Percentiles rank a stretch among this genome's conserved stretches.
Conservation (phyloP, 2,329 filamentous ascomycete genomes). For the Nectriaceae sp. region DNA sequence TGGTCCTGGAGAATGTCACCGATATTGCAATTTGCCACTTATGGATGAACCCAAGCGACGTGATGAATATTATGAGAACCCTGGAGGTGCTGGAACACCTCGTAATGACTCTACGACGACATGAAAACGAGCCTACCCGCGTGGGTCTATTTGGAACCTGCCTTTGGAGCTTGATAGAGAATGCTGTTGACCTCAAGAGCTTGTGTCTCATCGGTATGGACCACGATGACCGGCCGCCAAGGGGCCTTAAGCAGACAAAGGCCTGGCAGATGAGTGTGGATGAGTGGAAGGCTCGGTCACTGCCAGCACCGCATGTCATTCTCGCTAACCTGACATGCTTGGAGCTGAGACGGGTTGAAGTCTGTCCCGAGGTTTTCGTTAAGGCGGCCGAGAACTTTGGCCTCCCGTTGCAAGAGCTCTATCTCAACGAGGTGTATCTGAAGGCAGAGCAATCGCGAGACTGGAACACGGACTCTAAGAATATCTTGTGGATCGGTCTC, state of each 20-base stretch:
- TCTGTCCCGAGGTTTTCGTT: slow-evolving; percentile 39
- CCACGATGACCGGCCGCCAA: slow-evolving; percentile 39
- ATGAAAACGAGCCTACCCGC: slow-evolving; percentile 38
- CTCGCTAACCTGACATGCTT: slow-evolving; percentile 43
- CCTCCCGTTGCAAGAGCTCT: slow-evolving; percentile 44
- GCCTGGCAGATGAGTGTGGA: slow-evolving; percentile 36
- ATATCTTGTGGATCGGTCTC: slow-evolving; percentile 47
- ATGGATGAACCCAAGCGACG: slow-evolving; percentile 53
- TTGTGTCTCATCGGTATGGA: slow-evolving; percentile 51
- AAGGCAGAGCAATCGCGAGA: slow-evolving; percentile 41
- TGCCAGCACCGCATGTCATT: slow-evolving; percentile 39
- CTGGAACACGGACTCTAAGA: slow-evolving; percentile 34
- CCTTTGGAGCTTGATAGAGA: slow-evolving; percentile 52
- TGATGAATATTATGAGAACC: slow-evolving; percentile 48
- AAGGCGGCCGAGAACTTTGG: slow-evolving; percentile 37
- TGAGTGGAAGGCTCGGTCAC: slow-evolving; percentile 42
- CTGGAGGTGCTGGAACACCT: slow-evolving; percentile 46
- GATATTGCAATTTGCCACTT: slow-evolving; percentile 50
- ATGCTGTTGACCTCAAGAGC: slow-evolving; percentile 45
- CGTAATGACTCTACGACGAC: slow-evolving; percentile 48
- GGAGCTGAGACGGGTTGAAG: slow-evolving; percentile 45
- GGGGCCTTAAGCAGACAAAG: slow-evolving; percentile 40
- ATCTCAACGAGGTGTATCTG: slow-evolving; percentile 47
- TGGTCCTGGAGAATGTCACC: slow-evolving; percentile 53
- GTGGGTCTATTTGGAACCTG: slow-evolving; percentile 44